Evolutionary conservation across 2,329 filamentous ascomycete species (phyloP).

Genomic region (Lecanicillium sp.): DNA sequence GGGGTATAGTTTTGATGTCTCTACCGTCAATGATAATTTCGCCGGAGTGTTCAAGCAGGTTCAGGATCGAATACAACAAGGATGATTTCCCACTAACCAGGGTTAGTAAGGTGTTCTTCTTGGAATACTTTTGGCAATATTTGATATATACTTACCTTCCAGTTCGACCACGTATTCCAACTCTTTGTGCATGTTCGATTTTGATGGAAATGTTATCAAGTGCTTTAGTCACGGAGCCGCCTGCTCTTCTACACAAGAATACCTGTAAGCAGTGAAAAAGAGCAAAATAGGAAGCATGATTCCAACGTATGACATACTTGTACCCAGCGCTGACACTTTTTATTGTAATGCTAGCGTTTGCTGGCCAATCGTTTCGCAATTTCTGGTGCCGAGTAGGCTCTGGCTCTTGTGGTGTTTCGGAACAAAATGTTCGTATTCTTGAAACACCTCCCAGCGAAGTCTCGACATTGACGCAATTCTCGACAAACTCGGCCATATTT

Average conservation of each 20-base stretch:
- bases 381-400: no score
- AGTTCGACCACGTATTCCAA: constrained; percentile 27
- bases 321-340: no score
- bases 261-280: no score
- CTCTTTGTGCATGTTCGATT: constrained; percentile 17
- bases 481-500: constrained; percentile 16
- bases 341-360: neutral
- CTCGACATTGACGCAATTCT: constrained; percentile 13
- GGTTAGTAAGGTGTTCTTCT: no score
- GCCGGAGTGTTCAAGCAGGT: constrained; percentile 10
- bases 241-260: no score
- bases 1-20: constrained; percentile 9
- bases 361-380: neutral
- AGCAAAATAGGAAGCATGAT: no score
- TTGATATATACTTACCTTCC: no score
- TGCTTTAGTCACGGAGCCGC: constrained; percentile 6
- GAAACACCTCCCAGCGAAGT: neutral
- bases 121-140: no score
- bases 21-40: constrained; percentile 11
- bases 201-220: constrained; percentile 18
- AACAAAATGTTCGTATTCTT: neutral
- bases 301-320: no score
- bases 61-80: constrained; percentile 11
- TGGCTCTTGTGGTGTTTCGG: no score
- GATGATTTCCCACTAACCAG: constrained; percentile 18